Base-by-base conservation (phyloP, 1,284 basidiomycete species). In the Cryptococcus sp. region DNA sequence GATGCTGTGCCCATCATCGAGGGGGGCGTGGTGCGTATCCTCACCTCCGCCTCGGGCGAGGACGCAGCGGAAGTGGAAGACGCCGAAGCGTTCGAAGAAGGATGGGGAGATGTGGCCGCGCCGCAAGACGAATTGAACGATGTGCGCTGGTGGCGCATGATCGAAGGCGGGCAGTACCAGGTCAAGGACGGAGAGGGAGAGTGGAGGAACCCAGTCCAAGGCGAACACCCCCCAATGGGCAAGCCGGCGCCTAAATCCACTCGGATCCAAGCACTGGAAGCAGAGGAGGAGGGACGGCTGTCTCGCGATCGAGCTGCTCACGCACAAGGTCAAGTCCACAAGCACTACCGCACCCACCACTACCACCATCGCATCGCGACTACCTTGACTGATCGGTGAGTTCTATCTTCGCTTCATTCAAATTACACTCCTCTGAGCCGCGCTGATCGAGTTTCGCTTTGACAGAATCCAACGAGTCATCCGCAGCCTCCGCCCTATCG, bases 391-490 rank as follows among this genome's bases (percentile, higher is more conserved):
- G 27, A 4, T 31, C 27, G 27, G 27, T 31, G 27, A 31, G 27
- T 31, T 10, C 10, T 31, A 31, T 31, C 27, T 31, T n/a, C n/a
- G n/a, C 27, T 31, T 10, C 27, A 31, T 10, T 4, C 27, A 4
- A 31, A 5, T 10, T 31, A 4, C 10, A 5, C 27, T 31, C 10
- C 3, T n/a, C 5, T 49, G 8, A 31, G 48, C 53, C 39, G n/a
- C 40, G 22, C 20, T 27, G 22, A 7, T 16, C n/a, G n/a, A n/a
- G n/a, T 16, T n/a, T 50, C 11, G 15, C 31, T 22, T 11, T 20
- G 38, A 25, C 47, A 68, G 71, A 48, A 60, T 71, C 38, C 61
- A 67, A 44, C 49, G 59, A 39, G 69, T 68, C 15, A 50, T 70
- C 16, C 47, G 50, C 20, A 53, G 59, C 23, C 67, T 73, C 17